Percentiles rank a stretch among this genome's conserved stretches.
These are phyloP conservation scores for Vinca major DNA, from an alignment of 305 asterid species.

Conservation along the genomic window DNA sequence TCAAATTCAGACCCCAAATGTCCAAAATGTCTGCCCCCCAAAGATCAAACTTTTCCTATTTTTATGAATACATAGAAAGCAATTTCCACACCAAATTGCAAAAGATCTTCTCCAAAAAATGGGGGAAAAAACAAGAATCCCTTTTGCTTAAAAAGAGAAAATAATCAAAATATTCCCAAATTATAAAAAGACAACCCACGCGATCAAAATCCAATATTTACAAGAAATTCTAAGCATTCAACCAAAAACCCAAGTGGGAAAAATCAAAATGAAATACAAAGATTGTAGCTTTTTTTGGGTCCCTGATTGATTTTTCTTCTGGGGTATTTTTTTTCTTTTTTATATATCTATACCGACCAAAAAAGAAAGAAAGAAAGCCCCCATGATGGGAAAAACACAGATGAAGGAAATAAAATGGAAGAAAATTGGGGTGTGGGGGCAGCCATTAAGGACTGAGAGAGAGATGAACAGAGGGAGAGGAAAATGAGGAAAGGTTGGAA, in stretches of 20 bases:
- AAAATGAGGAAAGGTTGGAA: slow-evolving; percentile 31
- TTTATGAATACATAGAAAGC: not conserved
- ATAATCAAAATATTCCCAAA: not conserved
- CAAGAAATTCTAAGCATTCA: not conserved
- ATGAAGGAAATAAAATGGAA: slow-evolving; percentile 30
- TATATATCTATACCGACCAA: slow-evolving; percentile 53
- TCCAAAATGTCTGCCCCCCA: not conserved
- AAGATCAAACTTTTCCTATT: not conserved
- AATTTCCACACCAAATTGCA: not conserved
- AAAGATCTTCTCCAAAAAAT: not conserved
- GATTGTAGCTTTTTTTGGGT: not conserved
- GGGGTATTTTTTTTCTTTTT: slow-evolving; percentile 16
- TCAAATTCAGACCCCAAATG: not conserved
- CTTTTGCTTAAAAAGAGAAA: not conserved
- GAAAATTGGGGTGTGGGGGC: slow-evolving; percentile 50
- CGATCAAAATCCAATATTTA: slow-evolving; percentile 11
- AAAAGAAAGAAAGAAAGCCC: slow-evolving; percentile 25
- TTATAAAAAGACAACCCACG: not conserved
- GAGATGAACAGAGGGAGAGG: not conserved
- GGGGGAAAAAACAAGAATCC: too few species aligned
- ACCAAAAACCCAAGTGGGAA: not conserved
- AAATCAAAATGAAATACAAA: slow-evolving; percentile 7
- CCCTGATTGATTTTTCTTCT: slow-evolving; percentile 1
- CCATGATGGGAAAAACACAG: slow-evolving; percentile 33
- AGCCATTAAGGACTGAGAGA: slow-evolving; percentile 55